These are phyloP conservation scores for Daucus carota DNA, from an alignment of 129 eudicot species.

Conservation along the genomic window DNA sequence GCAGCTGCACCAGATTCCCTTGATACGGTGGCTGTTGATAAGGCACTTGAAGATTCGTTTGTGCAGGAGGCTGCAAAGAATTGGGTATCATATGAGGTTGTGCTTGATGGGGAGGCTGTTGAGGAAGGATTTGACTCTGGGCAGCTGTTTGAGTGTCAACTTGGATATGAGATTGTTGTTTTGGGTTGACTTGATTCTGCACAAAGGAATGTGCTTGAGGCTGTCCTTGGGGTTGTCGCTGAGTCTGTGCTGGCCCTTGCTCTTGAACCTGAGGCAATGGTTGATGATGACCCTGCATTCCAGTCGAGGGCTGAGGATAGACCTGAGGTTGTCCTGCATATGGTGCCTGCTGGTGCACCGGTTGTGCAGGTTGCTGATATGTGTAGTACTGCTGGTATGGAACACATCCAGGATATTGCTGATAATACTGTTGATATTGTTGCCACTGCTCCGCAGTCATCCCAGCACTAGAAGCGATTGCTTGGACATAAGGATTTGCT, in stretches of 20 bases:
- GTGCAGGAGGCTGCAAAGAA: slow-evolving; percentile 38
- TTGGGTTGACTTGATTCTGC: slow-evolving; percentile 21
- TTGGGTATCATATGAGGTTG: slow-evolving; percentile 35
- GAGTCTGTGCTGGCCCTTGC: slow-evolving; percentile 10
- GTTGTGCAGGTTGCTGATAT: slow-evolving; percentile 47
- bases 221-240: slow-evolving; percentile 12
- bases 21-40: slow-evolving; percentile 61
- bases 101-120: slow-evolving; percentile 37
- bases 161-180: slow-evolving; percentile 29
- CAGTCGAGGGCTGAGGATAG: neutral
- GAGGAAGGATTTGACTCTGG: slow-evolving; percentile 28
- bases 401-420: slow-evolving; percentile 75
- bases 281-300: slow-evolving; percentile 11
- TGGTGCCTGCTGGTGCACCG: slow-evolving; percentile 2
- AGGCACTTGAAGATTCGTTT: slow-evolving; percentile 52
- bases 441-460: slow-evolving; percentile 68
- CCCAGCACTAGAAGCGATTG: slow-evolving; percentile 33
- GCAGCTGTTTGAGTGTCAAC: slow-evolving; percentile 35
- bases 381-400: slow-evolving; percentile 79
- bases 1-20: slow-evolving; percentile 38
- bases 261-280: slow-evolving; percentile 11
- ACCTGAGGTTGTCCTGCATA: slow-evolving; percentile 14
- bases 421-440: slow-evolving; percentile 72
- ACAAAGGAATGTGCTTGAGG: slow-evolving; percentile 8
- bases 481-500: slow-evolving; percentile 11